Evolutionary conservation across 176 grass and related monocot genomes (phyloP).

Genomic region (Hsuehochloa calcarea): DNA sequence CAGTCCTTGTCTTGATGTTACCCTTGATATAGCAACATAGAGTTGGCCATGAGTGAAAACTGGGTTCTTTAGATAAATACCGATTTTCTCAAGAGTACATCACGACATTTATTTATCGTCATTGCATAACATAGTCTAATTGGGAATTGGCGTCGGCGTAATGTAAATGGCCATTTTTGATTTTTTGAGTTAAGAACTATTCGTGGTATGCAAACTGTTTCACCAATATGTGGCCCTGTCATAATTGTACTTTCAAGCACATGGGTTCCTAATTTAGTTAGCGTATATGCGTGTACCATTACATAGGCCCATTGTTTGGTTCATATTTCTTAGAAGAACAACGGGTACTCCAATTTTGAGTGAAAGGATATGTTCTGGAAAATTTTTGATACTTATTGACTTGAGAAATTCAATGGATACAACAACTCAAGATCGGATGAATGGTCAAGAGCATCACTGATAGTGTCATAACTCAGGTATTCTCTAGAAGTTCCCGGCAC

Average conservation of each 20-base stretch:
- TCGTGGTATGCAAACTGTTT: neutral
- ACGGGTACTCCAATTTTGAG: neutral
- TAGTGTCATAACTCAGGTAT: too few species aligned
- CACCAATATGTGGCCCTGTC: neutral
- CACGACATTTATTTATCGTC: neutral
- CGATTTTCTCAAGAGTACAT: accelerated
- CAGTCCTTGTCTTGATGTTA: too few species aligned
- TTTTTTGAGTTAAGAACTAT: neutral
- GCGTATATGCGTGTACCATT: neutral
- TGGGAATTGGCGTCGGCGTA: neutral
- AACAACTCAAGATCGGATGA: too few species aligned
- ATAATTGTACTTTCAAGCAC: neutral
- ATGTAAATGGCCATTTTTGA: neutral
- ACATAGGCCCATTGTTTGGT: neutral
- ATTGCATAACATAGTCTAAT: neutral
- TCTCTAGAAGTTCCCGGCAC: too few species aligned
- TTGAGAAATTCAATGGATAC: too few species aligned
- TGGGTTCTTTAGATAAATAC: accelerated
- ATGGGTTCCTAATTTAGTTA: too few species aligned
- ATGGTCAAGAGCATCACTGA: too few species aligned
- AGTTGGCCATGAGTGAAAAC: neutral
- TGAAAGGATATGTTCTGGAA: neutral
- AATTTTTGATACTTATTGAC: too few species aligned
- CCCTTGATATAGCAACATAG: neutral
- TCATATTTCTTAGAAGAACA: neutral